These are phyloP conservation scores for Eucalyptus regnans DNA, from an alignment of 345 rosid species.

Conservation along the genomic window DNA sequence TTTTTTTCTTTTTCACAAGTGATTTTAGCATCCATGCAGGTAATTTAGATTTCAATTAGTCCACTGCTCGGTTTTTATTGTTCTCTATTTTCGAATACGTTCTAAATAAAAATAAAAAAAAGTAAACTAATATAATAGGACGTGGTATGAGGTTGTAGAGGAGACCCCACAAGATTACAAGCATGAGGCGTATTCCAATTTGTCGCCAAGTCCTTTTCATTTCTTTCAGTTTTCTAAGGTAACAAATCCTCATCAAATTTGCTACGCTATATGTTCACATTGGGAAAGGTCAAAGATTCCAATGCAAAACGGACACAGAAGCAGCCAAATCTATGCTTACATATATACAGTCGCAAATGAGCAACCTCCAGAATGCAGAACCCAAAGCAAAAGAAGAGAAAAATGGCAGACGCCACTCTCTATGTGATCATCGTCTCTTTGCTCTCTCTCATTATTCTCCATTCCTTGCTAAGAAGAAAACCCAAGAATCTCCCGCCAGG, in stretches of 20 bases:
- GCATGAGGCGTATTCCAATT: neutral
- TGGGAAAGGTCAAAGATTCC: too few species aligned
- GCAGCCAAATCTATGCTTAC: too few species aligned
- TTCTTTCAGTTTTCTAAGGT: neutral
- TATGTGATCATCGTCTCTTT: neutral
- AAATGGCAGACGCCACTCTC: neutral
- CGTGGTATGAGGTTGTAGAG: neutral
- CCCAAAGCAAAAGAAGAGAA: neutral
- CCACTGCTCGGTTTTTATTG: too few species aligned
- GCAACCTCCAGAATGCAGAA: neutral
- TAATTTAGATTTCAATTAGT: too few species aligned
- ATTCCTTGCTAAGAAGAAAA: neutral
- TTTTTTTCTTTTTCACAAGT: neutral
- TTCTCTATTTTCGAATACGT: too few species aligned
- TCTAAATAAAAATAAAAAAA: too few species aligned
- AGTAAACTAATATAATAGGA: too few species aligned
- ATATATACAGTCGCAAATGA: neutral
- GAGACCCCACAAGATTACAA: neutral
- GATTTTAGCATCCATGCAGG: neutral
- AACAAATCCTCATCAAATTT: neutral
- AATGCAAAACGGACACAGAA: too few species aligned
- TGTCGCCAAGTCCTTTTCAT: neutral
- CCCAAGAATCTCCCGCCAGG: conserved; percentile 1
- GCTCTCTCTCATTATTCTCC: neutral
- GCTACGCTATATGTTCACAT: neutral